Evolutionary conservation across 306 rosid species (phyloP).

Genomic region (Vachellia pachyceras): DNA sequence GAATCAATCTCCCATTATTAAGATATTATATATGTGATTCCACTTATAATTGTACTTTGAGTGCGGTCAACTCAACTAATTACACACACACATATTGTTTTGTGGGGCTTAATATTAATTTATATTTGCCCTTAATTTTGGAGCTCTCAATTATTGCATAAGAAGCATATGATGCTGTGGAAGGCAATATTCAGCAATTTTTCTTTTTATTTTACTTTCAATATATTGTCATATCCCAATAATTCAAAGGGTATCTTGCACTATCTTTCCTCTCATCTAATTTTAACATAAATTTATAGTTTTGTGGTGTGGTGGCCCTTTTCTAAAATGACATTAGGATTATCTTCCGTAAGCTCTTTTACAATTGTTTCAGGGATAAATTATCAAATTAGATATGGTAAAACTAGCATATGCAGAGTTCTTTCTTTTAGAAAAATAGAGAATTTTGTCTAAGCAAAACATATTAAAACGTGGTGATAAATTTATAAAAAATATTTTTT

Average conservation of each 20-base stretch:
- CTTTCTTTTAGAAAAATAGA: background rate
- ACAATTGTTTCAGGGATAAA: background rate
- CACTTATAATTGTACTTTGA: constrained; percentile 1
- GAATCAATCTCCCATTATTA: background rate
- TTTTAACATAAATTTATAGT: background rate
- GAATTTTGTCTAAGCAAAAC: background rate
- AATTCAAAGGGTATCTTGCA: background rate
- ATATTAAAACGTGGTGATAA: background rate
- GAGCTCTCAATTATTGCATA: background rate
- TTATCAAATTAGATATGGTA: background rate
- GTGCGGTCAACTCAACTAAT: constrained; percentile 26
- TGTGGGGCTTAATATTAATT: background rate
- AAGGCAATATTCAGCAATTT: background rate
- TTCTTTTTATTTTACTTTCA: background rate
- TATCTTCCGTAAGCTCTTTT: background rate
- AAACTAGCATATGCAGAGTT: background rate
- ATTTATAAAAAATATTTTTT: too few species aligned
- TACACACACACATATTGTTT: background rate
- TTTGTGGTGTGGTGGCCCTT: background rate
- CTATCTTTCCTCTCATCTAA: background rate
- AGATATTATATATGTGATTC: background rate
- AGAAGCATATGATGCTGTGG: background rate
- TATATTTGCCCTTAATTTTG: background rate
- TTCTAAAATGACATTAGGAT: background rate
- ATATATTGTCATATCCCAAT: background rate